These are phyloP conservation scores for Cryphonectria carpinicola DNA, from an alignment of 2,329 filamentous ascomycete species.

Conservation along the genomic window DNA sequence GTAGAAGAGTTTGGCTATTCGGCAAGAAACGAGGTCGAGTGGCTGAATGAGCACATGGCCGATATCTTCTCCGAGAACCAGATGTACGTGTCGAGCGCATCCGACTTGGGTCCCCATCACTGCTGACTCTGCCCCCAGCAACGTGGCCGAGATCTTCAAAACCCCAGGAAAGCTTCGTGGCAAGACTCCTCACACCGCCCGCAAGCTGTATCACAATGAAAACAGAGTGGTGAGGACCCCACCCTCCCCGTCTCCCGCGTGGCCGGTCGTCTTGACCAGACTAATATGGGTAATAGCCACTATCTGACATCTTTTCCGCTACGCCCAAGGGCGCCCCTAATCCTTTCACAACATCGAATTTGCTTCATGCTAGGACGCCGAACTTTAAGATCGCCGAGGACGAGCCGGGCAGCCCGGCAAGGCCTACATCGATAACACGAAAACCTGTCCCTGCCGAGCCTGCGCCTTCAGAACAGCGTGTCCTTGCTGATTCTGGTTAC, in stretches of 20 bases:
- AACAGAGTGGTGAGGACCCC: constrained; percentile 61
- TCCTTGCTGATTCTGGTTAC: constrained; percentile 68
- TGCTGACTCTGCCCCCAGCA: constrained; percentile 56
- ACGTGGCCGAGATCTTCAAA: constrained; percentile 94
- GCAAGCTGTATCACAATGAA: constrained; percentile 63
- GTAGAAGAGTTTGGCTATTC: constrained; percentile 92
- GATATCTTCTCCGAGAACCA: constrained; percentile 88
- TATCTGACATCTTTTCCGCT: constrained; percentile 62
- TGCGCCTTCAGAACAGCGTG: constrained; percentile 38
- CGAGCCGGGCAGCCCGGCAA: constrained; percentile 38
- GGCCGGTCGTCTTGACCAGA: not conserved
- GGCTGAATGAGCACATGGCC: constrained; percentile 98
- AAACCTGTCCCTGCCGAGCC: constrained; percentile 40
- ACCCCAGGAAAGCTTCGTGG: constrained; percentile 82
- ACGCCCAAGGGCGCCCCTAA: constrained; percentile 59
- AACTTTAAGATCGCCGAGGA: constrained; percentile 65
- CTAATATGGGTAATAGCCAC: constrained; percentile 52
- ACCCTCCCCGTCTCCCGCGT: not conserved
- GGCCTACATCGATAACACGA: constrained; percentile 36
- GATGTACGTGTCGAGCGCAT: constrained; percentile 65
- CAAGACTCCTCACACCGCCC: constrained; percentile 75
- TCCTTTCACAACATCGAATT: constrained; percentile 55
- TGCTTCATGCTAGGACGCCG: constrained; percentile 56
- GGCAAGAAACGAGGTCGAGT: constrained; percentile 91
- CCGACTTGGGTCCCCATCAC: not conserved